Percentiles rank a stretch among this genome's conserved stretches.
Conservation (phyloP, 2,329 filamentous ascomycete species). For the Colletotrichum tabaci region DNA sequence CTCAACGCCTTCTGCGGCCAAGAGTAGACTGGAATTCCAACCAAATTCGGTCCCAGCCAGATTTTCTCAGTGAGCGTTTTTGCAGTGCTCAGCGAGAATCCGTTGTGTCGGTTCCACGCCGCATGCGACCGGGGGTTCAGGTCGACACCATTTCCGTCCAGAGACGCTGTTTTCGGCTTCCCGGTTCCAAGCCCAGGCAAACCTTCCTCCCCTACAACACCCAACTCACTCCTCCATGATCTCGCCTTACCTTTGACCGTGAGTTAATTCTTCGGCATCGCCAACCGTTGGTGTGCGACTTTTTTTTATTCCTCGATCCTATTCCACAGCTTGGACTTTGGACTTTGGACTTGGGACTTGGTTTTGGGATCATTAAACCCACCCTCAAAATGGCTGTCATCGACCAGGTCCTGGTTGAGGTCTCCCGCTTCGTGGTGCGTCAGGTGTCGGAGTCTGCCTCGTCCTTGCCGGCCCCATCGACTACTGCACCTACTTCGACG, state of each 20-base stretch:
- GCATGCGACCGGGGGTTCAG: constrained; percentile 39
- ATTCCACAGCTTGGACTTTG: constrained; percentile 7
- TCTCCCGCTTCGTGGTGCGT: constrained; percentile 55
- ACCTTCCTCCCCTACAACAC: constrained; percentile 11
- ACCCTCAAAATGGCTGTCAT: constrained; percentile 53
- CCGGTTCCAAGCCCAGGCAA: constrained; percentile 24
- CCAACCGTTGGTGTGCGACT: constrained; percentile 29
- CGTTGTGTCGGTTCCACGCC: constrained; percentile 24
- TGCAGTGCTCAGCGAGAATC: not conserved
- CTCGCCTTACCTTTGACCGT: constrained; percentile 30
- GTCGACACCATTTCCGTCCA: constrained; percentile 32
- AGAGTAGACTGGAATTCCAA: constrained; percentile 27
- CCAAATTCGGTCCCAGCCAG: not conserved
- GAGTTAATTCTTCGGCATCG: constrained; percentile 30
- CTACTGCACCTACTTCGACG: constrained; percentile 43
- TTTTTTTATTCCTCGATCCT: not conserved
- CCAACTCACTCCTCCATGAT: constrained; percentile 27
- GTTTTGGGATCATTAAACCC: not conserved
- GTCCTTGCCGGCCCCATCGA: constrained; percentile 43
- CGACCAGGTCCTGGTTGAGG: constrained; percentile 55
- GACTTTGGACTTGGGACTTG: not conserved
- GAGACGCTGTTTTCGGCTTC: constrained; percentile 37
- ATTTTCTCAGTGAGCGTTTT: not conserved
- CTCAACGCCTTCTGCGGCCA: constrained; percentile 8
- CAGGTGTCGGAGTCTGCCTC: constrained; percentile 31